Conservation (phyloP, 179 eudicot genomes). For the Heliamphora ciliata region DNA sequence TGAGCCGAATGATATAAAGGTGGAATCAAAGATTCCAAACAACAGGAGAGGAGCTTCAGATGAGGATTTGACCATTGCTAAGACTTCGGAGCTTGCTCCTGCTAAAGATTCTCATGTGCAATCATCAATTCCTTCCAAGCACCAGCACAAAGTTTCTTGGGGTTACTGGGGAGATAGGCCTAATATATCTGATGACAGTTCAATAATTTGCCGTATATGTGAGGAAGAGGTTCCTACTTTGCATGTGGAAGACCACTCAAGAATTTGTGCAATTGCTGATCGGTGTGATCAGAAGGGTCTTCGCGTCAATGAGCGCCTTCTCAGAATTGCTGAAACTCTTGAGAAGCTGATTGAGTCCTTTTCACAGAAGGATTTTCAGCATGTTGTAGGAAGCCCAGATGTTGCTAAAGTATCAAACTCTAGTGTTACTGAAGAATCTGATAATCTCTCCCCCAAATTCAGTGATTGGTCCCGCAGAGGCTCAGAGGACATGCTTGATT, state of each 20-base stretch:
- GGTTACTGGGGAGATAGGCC: constrained; percentile 83
- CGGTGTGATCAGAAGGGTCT: constrained; percentile 95
- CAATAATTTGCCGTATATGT: constrained; percentile 96
- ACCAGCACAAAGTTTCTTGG: constrained; percentile 76
- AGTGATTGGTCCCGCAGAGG: constrained; percentile 99
- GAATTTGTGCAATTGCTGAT: constrained; percentile 93
- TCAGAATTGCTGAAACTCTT: constrained; percentile 80
- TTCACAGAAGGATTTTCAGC: constrained; percentile 68
- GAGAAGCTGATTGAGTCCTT: constrained; percentile 76
- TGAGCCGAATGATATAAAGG: constrained; percentile 33
- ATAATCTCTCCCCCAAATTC: constrained; percentile 74
- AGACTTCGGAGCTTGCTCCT: constrained; percentile 44
- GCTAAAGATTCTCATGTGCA: constrained; percentile 51
- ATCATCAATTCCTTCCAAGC: constrained; percentile 49
- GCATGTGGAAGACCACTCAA: constrained; percentile 96
- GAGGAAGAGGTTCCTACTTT: constrained; percentile 95
- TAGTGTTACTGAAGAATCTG: constrained; percentile 85
- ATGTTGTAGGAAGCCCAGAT: constrained; percentile 78
- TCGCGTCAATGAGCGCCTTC: constrained; percentile 83
- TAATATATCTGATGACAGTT: constrained; percentile 61
- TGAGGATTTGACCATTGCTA: constrained; percentile 32
- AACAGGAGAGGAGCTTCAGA: constrained; percentile 31
- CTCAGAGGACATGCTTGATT: constrained; percentile 94
- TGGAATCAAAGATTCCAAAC: constrained; percentile 33
- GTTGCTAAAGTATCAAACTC: constrained; percentile 82